Evolutionary conservation across 805 yeast genomes (phyloP).

Genomic region (Starmera quercuum): DNA sequence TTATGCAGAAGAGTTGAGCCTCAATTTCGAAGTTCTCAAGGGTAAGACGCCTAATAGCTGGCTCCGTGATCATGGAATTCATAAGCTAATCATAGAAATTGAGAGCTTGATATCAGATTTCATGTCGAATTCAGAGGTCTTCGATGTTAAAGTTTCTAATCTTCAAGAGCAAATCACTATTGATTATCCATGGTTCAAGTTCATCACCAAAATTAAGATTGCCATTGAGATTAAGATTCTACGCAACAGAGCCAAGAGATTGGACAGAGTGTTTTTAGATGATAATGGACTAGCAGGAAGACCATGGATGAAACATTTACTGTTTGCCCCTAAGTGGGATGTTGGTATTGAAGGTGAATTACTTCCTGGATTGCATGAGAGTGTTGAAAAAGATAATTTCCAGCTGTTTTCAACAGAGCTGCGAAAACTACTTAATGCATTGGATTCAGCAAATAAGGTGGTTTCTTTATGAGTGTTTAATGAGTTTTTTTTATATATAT

Average conservation of each 20-base stretch:
- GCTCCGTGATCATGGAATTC: not conserved
- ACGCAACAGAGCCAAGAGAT: conserved; percentile 43
- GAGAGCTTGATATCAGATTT: conserved; percentile 2
- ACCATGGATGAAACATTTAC: conserved; percentile 55
- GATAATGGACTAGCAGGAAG: conserved; percentile 40
- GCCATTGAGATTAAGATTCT: conserved; percentile 49
- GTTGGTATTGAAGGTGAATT: too few relatives aligned
- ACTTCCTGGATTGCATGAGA: too few relatives aligned
- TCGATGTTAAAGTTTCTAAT: conserved; percentile 39
- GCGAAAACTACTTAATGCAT: too few relatives aligned
- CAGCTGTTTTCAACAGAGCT: too few relatives aligned
- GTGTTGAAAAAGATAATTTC: too few relatives aligned
- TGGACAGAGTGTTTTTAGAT: conserved; percentile 48
- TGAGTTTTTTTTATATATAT: too few relatives aligned
- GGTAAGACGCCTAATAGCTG: not conserved
- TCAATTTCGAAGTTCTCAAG: conserved; percentile 3
- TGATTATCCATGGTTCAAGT: conserved; percentile 77
- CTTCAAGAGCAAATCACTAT: conserved; percentile 43
- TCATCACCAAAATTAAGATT: conserved; percentile 48
- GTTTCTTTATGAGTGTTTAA: too few relatives aligned
- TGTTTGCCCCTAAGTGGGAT: conserved; percentile 39
- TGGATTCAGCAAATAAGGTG: too few relatives aligned
- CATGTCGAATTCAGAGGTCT: conserved; percentile 15
- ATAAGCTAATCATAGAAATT: not conserved
- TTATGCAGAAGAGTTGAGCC: conserved; percentile 27